Evolutionary conservation across 805 yeast genomes (phyloP), one percentile per base, ranked within the genome.

Genomic region (Yamadazyma paraphyllophila): DNA sequence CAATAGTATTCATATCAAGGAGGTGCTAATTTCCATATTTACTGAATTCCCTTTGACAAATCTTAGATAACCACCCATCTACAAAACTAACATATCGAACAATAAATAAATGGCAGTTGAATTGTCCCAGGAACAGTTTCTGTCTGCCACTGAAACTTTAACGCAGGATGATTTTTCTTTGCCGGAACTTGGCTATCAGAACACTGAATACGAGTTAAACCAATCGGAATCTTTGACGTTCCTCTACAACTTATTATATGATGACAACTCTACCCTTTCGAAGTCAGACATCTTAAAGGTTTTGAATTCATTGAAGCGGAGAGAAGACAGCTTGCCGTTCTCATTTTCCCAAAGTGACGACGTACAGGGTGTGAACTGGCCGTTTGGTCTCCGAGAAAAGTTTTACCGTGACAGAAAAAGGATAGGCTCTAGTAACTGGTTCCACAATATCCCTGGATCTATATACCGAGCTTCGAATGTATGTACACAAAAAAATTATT

Each of bases 151-250:
- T 9, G 43, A 43, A 13, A 15, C 36, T 12, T 12, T 46, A 25
- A 7, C 17, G 12, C 40, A 37, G 40, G 32, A 26, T 4, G 9
- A 6, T 13, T 25, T 8, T 8, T 6, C 15, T 13, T 14, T 17
- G 4, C 27, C 38, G 4, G 38, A 36, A 8, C 9, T 36, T 7
- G 14, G 40, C 3, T 43, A 46, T 20, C 43, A 45, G 26, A 51
- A 51, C 36, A 48, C 55, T 2, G 71, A 68, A 35, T 69, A 67
- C 48, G 76, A 71, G 47, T 57, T 69, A 35, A 64, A 58, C 53
- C 72, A 62, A 49, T 67, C 73, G 1, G 74, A 71, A 41, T 66
- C 73, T n/a, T 55, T 69, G 31, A 64, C 71, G 1, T 69, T 71
- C 46, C 56, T 69, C 24, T 67, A 66, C 56, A 68, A 69, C 52